A percentile compares a stretch with the other conserved stretches of the same genome.
Conservation (phyloP, 176 grass and related monocot species). For the Microstegium vimineum region DNA sequence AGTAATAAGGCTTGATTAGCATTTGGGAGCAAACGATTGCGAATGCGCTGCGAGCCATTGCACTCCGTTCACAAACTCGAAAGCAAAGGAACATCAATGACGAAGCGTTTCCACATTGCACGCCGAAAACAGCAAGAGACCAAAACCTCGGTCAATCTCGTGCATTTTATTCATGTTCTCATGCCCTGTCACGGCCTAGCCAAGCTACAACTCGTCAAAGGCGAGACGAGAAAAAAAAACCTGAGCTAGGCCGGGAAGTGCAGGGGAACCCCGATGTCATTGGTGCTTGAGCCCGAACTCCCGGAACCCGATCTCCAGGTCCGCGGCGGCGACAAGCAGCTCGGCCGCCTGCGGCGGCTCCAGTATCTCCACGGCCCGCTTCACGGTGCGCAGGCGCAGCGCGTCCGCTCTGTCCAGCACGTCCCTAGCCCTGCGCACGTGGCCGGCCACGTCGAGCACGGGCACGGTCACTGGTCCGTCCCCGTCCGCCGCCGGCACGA, state of each 20-base stretch:
- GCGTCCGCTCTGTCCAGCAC: constrained; percentile 58
- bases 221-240: background rate
- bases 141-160: no score
- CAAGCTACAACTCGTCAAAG: background rate
- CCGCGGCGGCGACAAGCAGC: constrained; percentile 57
- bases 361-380: constrained; percentile 38
- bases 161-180: no score
- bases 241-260: background rate
- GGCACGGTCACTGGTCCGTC: no score
- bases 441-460: constrained; percentile 34
- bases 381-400: constrained; percentile 39
- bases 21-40: no score
- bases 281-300: constrained; percentile 50
- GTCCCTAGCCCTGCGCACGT: constrained; percentile 15
- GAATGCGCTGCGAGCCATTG: no score
- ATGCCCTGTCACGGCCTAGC: background rate
- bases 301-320: constrained; percentile 70
- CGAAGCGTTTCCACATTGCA: no score
- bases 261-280: background rate
- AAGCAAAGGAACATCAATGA: no score
- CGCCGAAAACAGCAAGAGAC: no score
- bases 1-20: no score
- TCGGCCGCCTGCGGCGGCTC: constrained; percentile 58
- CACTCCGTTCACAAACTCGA: no score
- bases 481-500: background rate